Base-by-base conservation (phyloP, 169 alveolate species). In the Plasmodium blacklocki region DNA sequence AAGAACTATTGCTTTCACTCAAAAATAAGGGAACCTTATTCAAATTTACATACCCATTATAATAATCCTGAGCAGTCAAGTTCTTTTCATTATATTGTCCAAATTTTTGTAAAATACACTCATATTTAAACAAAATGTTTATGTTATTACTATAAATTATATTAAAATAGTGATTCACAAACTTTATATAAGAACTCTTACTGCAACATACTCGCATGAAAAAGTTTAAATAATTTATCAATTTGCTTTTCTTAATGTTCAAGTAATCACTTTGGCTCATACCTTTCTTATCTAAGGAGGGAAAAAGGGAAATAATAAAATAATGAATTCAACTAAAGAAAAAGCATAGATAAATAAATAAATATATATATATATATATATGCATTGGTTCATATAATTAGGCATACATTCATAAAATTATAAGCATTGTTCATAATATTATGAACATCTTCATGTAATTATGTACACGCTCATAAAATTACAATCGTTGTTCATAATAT, bases 121-220 rank as follows among this genome's bases (percentile, higher is more conserved):
- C 91, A 58, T 83, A 83, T 32, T 54, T 67, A 68, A 83, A 83
- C 45, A 83, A 58, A 39, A 83, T 39, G 32, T 63, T 68, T 26
- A 83, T 68, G 39, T 68, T 59, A 63, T 83, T 83, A 72, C 91
- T 56, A 18, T 83, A 83, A 49, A 83, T 83, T 68, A 83, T 83
- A 56, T 83, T 83, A 39, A 83, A 68, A 19, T 83, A 83, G 39
- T 83, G 91, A 63, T 83, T 83, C 14, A 83, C 59, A 29, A 83
- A 68, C 26, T 83, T 83, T 67, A 83, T 83, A 32, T 83, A 83
- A 23, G 91, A 83, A 11, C 29, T 83, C 43, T 83, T 83, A 73
- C 60, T 83, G 39, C 91, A 83, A 49, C 91, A 83, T 6, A 83
- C 66, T 4, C 91, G 91, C 91, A 83, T 83, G 63, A 83, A 83